Evolutionary conservation across 208 protist species (phyloP).

Genomic region (Acanthamoeba royreba): DNA sequence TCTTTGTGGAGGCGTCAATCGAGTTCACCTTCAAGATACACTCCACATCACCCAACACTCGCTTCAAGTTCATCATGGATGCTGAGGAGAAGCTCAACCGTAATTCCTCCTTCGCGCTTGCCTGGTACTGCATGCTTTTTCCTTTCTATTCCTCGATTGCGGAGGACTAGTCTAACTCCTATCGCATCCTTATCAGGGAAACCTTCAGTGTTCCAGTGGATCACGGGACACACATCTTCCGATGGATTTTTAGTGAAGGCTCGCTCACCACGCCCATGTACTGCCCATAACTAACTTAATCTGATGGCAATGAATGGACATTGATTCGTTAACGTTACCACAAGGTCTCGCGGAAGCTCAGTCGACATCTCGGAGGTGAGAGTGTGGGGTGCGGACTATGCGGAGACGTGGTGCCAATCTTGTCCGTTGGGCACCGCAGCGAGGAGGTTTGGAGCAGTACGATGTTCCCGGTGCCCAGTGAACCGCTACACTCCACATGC

Average conservation of each 20-base stretch:
- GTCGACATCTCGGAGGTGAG: neutral
- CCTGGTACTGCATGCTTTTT: neutral
- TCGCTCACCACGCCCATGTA: neutral
- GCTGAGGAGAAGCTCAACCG: neutral
- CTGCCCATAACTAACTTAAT: neutral
- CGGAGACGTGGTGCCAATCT: neutral
- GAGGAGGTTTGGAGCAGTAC: neutral
- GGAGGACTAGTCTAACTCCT: too few relatives aligned
- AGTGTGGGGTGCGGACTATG: neutral
- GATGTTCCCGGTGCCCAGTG: neutral
- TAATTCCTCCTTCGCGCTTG: neutral
- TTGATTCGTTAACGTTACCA: too few relatives aligned
- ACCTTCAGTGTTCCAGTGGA: neutral
- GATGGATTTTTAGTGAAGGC: neutral
- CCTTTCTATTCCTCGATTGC: neutral
- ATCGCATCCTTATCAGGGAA: neutral
- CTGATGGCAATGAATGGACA: neutral
- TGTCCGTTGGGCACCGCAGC: neutral
- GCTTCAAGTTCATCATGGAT: neutral
- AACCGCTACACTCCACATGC: neutral
- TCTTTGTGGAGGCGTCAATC: neutral
- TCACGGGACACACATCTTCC: neutral
- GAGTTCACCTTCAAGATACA: slow-evolving; percentile 7
- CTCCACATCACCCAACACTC: neutral
- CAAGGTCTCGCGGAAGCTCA: neutral